These are phyloP conservation scores for Sarcodon aspratus DNA, from an alignment of 768 basidiomycete species.

Conservation along the genomic window DNA sequence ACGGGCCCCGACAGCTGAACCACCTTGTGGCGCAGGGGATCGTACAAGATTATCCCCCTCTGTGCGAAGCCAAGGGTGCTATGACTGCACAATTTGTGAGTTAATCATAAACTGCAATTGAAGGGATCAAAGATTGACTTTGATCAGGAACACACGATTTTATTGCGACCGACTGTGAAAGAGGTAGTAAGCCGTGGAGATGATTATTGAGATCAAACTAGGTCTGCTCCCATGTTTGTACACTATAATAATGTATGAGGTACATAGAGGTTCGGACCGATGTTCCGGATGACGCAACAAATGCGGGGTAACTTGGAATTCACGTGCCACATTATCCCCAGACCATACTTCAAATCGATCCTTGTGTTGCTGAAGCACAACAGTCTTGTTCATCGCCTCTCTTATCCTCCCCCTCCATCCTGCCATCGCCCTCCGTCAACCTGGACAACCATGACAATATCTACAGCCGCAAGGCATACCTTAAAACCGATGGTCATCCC, in stretches of 20 bases:
- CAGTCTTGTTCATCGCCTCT: constrained; percentile 1
- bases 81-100: constrained; percentile 93
- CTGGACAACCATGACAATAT: neutral
- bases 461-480: constrained; percentile 4
- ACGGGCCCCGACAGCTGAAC: constrained; percentile 47
- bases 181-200: constrained; percentile 79
- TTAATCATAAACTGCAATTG: constrained; percentile 4
- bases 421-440: neutral
- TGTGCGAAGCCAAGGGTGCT: constrained; percentile 72
- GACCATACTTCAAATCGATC: neutral
- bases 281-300: no score
- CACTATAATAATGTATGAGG: neutral
- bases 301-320: neutral
- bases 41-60: constrained; percentile 87
- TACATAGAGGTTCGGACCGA: no score
- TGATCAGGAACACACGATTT: constrained; percentile 71
- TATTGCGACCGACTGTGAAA: constrained; percentile 75
- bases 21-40: constrained; percentile 82
- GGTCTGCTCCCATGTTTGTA: neutral
- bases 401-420: neutral
- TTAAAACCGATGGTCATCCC: constrained; percentile 1
- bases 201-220: constrained; percentile 43
- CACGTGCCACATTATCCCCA: neutral
- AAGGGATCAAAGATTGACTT: neutral
- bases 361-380: neutral